Conservation (phyloP, 1,284 basidiomycete species). For the Melampsora larici-populina region DNA sequence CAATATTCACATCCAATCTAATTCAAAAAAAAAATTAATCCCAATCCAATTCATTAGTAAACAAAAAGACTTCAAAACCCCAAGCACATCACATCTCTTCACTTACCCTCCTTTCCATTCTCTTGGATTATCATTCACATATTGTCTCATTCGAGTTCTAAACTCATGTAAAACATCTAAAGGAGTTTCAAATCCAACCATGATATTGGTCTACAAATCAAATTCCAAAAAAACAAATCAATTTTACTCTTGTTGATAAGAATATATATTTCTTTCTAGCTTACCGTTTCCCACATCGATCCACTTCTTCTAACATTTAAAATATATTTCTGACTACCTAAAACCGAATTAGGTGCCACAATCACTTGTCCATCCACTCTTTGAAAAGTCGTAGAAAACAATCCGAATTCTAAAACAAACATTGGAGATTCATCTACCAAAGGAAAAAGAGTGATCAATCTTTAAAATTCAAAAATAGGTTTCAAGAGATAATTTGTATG, state of each 20-base stretch:
- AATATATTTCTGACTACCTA: conserved; percentile 69
- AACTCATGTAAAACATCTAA: conserved; percentile 64
- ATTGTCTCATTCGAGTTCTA: conserved; percentile 62
- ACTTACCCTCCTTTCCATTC: conserved; percentile 63
- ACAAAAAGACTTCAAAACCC: background rate
- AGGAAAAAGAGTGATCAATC: conserved; percentile 27
- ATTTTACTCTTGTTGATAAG: too few relatives aligned
- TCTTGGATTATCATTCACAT: conserved; percentile 65
- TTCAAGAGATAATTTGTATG: too few relatives aligned
- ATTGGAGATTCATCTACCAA: conserved; percentile 69
- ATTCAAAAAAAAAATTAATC: background rate
- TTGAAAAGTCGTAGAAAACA: conserved; percentile 75
- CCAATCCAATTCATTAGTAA: background rate
- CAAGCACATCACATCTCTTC: too few relatives aligned
- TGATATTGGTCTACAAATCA: conserved; percentile 43
- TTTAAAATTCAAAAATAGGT: too few relatives aligned
- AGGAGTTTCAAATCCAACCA: conserved; percentile 52
- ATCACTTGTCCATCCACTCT: conserved; percentile 73
- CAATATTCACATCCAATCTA: conserved; percentile 52
- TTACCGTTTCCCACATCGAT: conserved; percentile 71
- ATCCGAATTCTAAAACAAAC: conserved; percentile 71
- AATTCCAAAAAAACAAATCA: conserved; percentile 11
- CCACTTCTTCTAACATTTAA: conserved; percentile 57
- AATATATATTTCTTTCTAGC: conserved; percentile 39
- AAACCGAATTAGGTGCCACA: conserved; percentile 73